Conservation (phyloP, 768 basidiomycete genomes). For the Leucosporidium scottii region DNA sequence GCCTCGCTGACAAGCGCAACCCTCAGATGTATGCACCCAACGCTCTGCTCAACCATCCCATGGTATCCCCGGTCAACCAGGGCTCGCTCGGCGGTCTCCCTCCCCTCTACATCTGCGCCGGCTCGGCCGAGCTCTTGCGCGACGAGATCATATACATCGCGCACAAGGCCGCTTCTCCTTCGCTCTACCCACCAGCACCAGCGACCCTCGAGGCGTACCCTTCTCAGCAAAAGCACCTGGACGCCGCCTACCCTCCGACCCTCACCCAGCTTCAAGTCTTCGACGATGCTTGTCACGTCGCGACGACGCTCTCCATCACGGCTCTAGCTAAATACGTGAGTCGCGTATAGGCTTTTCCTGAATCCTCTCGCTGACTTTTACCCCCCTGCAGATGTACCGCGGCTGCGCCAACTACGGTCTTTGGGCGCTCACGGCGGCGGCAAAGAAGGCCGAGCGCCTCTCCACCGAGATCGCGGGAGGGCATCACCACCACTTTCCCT, state of each 20-base stretch:
- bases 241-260: slow-evolving; percentile 33
- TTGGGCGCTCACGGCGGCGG: slow-evolving; percentile 17
- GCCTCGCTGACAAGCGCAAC: slow-evolving; percentile 46
- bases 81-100: slow-evolving; percentile 81
- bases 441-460: slow-evolving; percentile 5
- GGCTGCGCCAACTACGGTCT: slow-evolving; percentile 22
- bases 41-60: slow-evolving; percentile 59
- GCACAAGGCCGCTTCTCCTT: slow-evolving; percentile 83
- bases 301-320: slow-evolving; percentile 35
- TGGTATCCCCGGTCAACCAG: slow-evolving; percentile 72
- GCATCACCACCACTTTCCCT: no score
- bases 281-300: slow-evolving; percentile 33
- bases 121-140: slow-evolving; percentile 61
- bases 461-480: no score
- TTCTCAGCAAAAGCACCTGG: slow-evolving; percentile 20
- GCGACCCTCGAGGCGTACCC: slow-evolving; percentile 51
- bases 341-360: background rate
- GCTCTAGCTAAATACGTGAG: slow-evolving; percentile 43
- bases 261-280: slow-evolving; percentile 33
- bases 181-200: slow-evolving; percentile 57
- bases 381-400: no score
- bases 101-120: slow-evolving; percentile 59
- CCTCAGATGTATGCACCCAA: slow-evolving; percentile 82
- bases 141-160: slow-evolving; percentile 85
- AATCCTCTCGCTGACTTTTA: no score